Evolutionary conservation across 2,329 filamentous ascomycete genomes (phyloP), one percentile per base, ranked within the genome.

Genomic region (Lasiodiplodia gonubiensis): DNA sequence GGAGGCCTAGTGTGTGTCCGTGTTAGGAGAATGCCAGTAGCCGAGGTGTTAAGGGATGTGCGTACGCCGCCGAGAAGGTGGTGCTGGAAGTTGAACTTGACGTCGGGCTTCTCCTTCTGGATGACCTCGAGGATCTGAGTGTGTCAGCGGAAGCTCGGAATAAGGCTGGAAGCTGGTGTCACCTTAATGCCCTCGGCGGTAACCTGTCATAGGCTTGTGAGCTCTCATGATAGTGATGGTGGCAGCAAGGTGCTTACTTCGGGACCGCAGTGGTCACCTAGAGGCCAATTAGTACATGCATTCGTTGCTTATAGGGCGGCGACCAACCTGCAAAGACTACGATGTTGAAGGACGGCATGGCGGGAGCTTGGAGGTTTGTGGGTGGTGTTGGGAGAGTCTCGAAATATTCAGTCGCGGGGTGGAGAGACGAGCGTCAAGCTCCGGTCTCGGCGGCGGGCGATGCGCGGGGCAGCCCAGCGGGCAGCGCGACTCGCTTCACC

Each of bases 21-120:
- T 7, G 61, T 42, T 16, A 64, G 57, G 33, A 23, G n/a, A 21
- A n/a, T 23, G 37, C 30, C 18, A 11, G 7, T 27, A 6, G 57
- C 23, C 35, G 10, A 30, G 21, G 3, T 8, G 33, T 54, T 25
- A 8, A 2, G 18, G 30, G 21, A 61, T 42, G 30, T 51, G 87
- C 92, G 84, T 88, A 97, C 94, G 75, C 95, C 94, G 75, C 95
- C 94, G 68, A 99, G 87, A 67, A 96, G 86, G 78, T 97, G 93
- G 67, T 97, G 89, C 77, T 97, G 88, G 74, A 97, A 90, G 78
- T 95, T 93, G 84, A 98, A 97, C 75, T 90, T 90, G 78, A 91
- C 86, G 71, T 89, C 87, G 67, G 89, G 86, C 76, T 88, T 89
- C 72, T 84, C 82, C 74, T 89, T 86, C 83, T 97, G 91, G 68